Base-by-base conservation (phyloP, 2,329 filamentous ascomycete species). In the Cercospora zeae-maydis region DNA sequence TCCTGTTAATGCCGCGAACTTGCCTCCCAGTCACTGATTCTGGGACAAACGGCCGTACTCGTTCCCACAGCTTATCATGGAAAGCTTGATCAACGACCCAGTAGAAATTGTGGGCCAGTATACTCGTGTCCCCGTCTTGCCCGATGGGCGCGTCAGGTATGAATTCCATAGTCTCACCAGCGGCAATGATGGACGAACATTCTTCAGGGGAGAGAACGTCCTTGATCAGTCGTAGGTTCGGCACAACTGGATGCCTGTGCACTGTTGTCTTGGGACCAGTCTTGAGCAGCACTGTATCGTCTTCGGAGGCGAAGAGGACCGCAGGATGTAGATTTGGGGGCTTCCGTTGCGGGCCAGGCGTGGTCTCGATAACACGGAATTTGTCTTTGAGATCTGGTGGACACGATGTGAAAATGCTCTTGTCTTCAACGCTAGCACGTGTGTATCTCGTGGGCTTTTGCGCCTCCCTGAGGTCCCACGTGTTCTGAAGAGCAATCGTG, bases 81-180 rank as follows among this genome's bases (percentile, higher is more conserved):
- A 90, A 89, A 0, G 80, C 78, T 21, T 80, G 78, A 67, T 90
- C 88, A 11, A 86, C 80, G 8, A 90, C 80, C 88, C 88, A 90
- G 77, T 90, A 90, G 68, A 90, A 89, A 74, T 90, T 90, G 77
- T 90, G 88, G 0, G 88, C 88, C 1, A 90, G 75, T 52, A 90
- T 82, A 69, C 86, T 88, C 24, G 81, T 80, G 58, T 78, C 77
- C 64, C 88, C 86, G 61, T 87, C 85, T n/a, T 86, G 84, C 1
- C 86, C 83, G 31, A 90, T 77, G 0, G 88, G 88, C 0, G 86
- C 85, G 69, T 91, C 88, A 0, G 88, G 88, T 0, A 87, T 79
- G 66, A 90, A 91, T 6, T 83, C 83, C 51, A 89, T 82, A 0
- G 80, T 80, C 72, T 91, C 88, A 4, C 84, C 87, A 0, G 87